phyloP scores from a whole-genome alignment of 164 flowering plant genomes.

The Berberis vulgaris region DNA sequence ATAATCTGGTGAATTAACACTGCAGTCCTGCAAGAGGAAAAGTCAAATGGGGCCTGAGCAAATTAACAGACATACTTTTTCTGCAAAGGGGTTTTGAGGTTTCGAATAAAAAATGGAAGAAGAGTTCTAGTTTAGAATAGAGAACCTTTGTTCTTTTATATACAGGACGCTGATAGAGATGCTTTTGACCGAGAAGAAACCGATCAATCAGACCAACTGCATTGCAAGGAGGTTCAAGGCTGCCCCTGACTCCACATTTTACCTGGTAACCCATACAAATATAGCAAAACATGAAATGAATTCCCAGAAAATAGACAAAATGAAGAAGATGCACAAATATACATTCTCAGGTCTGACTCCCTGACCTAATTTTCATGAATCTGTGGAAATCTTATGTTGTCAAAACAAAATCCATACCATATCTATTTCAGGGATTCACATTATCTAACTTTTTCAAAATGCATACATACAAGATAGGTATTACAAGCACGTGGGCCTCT shows the following conservation, averaged over 20 bases:
- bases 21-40: slow-evolving; percentile 47
- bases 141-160: slow-evolving; percentile 65
- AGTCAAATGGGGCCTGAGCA: neutral
- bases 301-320: neutral
- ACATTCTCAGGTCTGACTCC: neutral
- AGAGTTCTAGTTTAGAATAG: neutral
- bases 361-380: too few species aligned
- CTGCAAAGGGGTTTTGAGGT: neutral
- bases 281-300: slow-evolving; percentile 2
- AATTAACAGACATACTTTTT: neutral
- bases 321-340: neutral
- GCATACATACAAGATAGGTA: too few species aligned
- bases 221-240: slow-evolving; percentile 76
- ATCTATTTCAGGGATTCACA: too few species aligned
- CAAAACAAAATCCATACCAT: too few species aligned
- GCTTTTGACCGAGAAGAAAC: slow-evolving; percentile 49
- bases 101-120: neutral
- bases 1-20: slow-evolving; percentile 78
- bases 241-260: slow-evolving; percentile 67
- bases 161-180: slow-evolving; percentile 73
- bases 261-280: slow-evolving; percentile 29
- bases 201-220: slow-evolving; percentile 75
- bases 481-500: too few species aligned
- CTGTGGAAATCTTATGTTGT: too few species aligned
- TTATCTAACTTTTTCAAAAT: too few species aligned